phyloP scores from a whole-genome alignment of 306 rosid genomes.

The Boehmeria nivea region DNA sequence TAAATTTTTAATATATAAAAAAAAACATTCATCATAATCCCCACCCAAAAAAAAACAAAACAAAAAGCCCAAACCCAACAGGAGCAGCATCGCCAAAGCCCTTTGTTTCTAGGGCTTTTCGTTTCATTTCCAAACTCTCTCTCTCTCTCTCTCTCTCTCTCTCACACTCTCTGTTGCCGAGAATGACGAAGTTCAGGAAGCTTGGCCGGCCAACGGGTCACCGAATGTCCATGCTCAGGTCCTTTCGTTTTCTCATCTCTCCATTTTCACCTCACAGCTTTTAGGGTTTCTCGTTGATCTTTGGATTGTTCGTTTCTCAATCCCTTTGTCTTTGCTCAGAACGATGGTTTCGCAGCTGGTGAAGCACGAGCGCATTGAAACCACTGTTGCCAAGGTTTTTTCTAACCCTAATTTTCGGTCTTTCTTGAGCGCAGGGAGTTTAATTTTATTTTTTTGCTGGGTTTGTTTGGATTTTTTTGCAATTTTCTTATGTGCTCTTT shows the following conservation, averaged over 20 bases:
- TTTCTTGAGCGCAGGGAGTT: constrained; percentile 10
- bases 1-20: no score
- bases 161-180: neutral
- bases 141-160: constrained; percentile 3
- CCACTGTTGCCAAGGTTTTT: constrained; percentile 80
- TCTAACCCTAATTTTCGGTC: neutral
- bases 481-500: no score
- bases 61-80: no score
- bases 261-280: neutral
- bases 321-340: constrained; percentile 22
- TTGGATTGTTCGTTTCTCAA: neutral
- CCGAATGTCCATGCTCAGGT: constrained; percentile 92
- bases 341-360: constrained; percentile 97
- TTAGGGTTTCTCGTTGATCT: neutral
- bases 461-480: no score
- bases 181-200: constrained; percentile 90
- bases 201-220: constrained; percentile 64
- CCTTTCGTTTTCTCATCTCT: neutral
- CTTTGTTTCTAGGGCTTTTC: no score
- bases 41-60: no score
- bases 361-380: constrained; percentile 95
- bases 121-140: neutral
- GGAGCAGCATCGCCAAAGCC: no score
- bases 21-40: no score
- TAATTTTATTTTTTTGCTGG: no score